Evolutionary conservation across 164 flowering plant species (phyloP).

Genomic region (Pachysandra terminalis): DNA sequence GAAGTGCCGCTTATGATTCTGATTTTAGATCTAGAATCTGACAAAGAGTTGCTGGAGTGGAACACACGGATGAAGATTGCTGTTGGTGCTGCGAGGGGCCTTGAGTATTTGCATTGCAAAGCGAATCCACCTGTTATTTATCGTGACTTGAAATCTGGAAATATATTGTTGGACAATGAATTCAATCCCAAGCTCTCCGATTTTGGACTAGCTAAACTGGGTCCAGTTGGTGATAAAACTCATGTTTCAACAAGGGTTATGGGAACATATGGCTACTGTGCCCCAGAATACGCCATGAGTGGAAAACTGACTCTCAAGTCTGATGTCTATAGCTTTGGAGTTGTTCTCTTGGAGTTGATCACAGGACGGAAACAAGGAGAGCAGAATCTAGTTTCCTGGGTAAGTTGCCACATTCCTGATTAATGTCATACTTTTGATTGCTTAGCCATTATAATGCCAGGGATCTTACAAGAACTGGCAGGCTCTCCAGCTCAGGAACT

Average conservation of each 20-base stretch:
- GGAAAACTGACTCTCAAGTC: conserved; percentile 76
- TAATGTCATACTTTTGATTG: neutral
- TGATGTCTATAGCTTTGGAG: conserved; percentile 85
- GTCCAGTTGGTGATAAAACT: conserved; percentile 82
- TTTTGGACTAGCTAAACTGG: conserved; percentile 88
- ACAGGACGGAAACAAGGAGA: conserved; percentile 66
- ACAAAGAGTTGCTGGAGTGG: conserved; percentile 53
- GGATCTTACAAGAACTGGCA: neutral
- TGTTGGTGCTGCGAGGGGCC: conserved; percentile 73
- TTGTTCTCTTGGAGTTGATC: conserved; percentile 70
- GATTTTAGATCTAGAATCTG: conserved; percentile 33
- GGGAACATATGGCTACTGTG: conserved; percentile 91
- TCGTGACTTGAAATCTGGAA: conserved; percentile 81
- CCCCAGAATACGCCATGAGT: conserved; percentile 88
- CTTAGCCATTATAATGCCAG: neutral
- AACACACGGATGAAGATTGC: conserved; percentile 67
- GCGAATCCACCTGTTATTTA: conserved; percentile 82
- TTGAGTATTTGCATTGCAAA: conserved; percentile 72
- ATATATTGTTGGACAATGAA: conserved; percentile 68
- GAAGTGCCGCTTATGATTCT: neutral
- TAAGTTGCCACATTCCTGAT: conserved; percentile 25
- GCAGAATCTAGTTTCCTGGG: conserved; percentile 71
- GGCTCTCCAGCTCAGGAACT: no score
- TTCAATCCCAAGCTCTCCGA: conserved; percentile 81
- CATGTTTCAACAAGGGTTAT: conserved; percentile 86